Conservation (phyloP, 345 rosid species). For the Odontarrhena argentea region DNA sequence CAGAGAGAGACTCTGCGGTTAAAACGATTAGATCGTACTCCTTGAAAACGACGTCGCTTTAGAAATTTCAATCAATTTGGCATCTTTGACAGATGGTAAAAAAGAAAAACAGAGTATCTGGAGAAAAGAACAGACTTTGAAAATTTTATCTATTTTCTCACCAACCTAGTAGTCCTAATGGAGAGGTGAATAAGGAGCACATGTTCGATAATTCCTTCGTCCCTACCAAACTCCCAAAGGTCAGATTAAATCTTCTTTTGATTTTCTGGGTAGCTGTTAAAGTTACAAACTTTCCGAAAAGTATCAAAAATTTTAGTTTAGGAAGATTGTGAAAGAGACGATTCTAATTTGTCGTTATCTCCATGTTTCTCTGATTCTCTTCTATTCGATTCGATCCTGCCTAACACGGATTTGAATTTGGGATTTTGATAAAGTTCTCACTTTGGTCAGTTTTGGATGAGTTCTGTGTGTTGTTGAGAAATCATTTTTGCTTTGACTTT, state of each 20-base stretch:
- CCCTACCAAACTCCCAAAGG: slow-evolving; percentile 35
- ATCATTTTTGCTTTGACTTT: slow-evolving; percentile 21
- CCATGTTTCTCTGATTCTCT: slow-evolving; percentile 3
- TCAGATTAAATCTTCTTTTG: slow-evolving; percentile 22
- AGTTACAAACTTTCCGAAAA: slow-evolving; percentile 24
- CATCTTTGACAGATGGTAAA: slow-evolving; percentile 9
- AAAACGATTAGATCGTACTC: slow-evolving; percentile 7
- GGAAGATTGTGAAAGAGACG: slow-evolving; percentile 22
- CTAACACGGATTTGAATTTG: background rate
- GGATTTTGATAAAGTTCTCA: slow-evolving; percentile 1
- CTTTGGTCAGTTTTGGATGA: background rate
- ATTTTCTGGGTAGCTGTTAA: slow-evolving; percentile 26
- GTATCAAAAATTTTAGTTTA: slow-evolving; percentile 14
- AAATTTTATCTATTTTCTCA: background rate
- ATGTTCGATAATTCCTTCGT: slow-evolving; percentile 27
- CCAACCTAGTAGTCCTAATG: slow-evolving; percentile 32
- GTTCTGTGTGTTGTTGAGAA: background rate
- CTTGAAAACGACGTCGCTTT: slow-evolving; percentile 24
- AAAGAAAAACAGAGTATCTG: slow-evolving; percentile 8
- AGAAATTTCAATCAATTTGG: background rate
- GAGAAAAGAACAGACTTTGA: slow-evolving; percentile 22
- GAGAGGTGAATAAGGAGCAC: slow-evolving; percentile 30
- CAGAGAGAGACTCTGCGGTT: slow-evolving; percentile 15
- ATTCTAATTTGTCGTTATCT: slow-evolving; percentile 16
- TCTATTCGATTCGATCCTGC: slow-evolving; percentile 11